Evolutionary conservation across 257 asterid genomes (phyloP), one percentile per base, ranked within the genome.

Genomic region (Rhazya stricta): DNA sequence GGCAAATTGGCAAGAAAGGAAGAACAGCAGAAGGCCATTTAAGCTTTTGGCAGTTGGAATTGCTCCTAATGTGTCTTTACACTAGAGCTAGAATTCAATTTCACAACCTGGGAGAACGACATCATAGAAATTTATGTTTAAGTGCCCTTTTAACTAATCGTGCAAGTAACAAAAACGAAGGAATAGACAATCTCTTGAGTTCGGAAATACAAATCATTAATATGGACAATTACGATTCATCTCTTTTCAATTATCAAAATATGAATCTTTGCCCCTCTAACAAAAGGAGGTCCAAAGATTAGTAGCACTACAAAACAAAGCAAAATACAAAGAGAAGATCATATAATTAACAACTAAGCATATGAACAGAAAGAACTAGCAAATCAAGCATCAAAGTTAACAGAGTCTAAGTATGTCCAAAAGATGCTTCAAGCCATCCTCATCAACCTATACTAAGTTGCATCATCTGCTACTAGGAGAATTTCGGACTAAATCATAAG

Each of bases 381-480:
- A 74, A 75, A 63, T 63, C 76, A 77, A 41, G 60, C 79, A 74
- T 75, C 84, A 81, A 73, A 61, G 71, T 77, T 58, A 75, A 76
- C 32, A 83, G 78, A 75, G 67, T 71, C 19, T 39, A 62, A 41
- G 37, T 56, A 66, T 63, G 56, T 54, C 76, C 72, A 74, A 77
- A 77, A 71, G 65, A 76, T 45, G 32, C 81, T 74, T 80, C 80
- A 78, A 82, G 48, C 76, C 69, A 82, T 73, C 77, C 82, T 62
- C 75, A 79, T 77, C 82, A 82, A 83, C 69, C 85, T 84, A 80
- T 72, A 75, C 43, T 43, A 30, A 69, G 13, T 78, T 42, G 56
- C 79, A 72, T 75, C 79, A 72, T 75, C 78, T 77, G 75, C 72
- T 80, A 71, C 86, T 84, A 82, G 48, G 50, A 66, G 78, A 75